Evolutionary conservation across 2,329 filamentous ascomycete genomes (phyloP).

Genomic region (Epichloe coenophiala): DNA sequence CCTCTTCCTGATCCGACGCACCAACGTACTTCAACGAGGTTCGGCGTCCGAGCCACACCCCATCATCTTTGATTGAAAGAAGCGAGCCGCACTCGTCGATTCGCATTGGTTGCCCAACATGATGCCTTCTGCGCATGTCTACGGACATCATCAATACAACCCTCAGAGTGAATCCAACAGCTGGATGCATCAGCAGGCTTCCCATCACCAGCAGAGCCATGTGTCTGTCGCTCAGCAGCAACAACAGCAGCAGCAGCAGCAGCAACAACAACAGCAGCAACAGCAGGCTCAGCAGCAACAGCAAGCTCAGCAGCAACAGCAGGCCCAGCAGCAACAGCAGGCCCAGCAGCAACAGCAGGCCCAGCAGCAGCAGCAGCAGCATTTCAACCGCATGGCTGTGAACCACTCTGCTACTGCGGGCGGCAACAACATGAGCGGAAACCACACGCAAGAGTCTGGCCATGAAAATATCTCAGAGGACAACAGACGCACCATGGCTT

Average conservation of each 20-base stretch:
- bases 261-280: constrained; percentile 12
- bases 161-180: constrained; percentile 46
- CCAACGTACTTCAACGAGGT: no score
- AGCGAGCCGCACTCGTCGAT: background rate
- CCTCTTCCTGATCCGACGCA: no score
- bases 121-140: constrained; percentile 51
- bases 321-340: constrained; percentile 32
- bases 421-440: constrained; percentile 26
- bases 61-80: no score
- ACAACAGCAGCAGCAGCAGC: constrained; percentile 23
- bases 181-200: constrained; percentile 55
- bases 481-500: constrained; percentile 81
- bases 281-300: constrained; percentile 12
- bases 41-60: no score
- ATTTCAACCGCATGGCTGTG: constrained; percentile 62
- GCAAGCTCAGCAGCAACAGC: constrained; percentile 34
- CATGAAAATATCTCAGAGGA: constrained; percentile 72
- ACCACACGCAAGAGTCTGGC: constrained; percentile 39
- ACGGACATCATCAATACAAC: constrained; percentile 54
- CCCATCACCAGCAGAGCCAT: constrained; percentile 46
- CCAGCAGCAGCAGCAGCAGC: constrained; percentile 39
- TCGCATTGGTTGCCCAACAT: constrained; percentile 26
- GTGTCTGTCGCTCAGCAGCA: constrained; percentile 40
- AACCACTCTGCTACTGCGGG: constrained; percentile 42
- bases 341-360: constrained; percentile 23